Percentiles rank a stretch among this genome's conserved stretches.
Conservation (phyloP, 352 stramenopile species). For the Pythium pyrilobum region DNA sequence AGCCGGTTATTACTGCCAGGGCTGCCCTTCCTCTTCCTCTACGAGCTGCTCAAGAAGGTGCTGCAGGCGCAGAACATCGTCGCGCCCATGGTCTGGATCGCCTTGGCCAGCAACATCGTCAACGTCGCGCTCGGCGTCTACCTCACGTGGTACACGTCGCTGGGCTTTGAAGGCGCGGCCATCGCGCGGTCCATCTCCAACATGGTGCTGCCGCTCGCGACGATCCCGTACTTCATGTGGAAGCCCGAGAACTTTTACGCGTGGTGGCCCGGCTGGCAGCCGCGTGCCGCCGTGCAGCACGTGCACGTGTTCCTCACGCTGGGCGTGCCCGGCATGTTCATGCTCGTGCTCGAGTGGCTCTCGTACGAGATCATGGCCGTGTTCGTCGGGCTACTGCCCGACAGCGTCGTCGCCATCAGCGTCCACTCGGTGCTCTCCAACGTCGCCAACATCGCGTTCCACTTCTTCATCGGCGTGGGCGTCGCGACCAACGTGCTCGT, state of each 20-base stretch:
- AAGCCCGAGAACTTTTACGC: constrained; percentile 32
- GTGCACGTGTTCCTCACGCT: constrained; percentile 62
- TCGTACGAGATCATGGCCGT: constrained; percentile 78
- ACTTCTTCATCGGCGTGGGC: constrained; percentile 76
- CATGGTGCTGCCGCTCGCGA: constrained; percentile 40
- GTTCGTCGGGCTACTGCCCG: constrained; percentile 52
- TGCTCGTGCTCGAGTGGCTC: constrained; percentile 77
- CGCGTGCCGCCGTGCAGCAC: constrained; percentile 36
- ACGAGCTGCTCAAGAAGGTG: constrained; percentile 84
- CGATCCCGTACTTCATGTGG: constrained; percentile 67
- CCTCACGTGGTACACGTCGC: constrained; percentile 72
- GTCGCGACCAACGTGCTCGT: constrained; percentile 79
- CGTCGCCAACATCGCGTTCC: constrained; percentile 62
- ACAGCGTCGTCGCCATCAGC: constrained; percentile 61
- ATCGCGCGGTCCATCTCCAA: constrained; percentile 64
- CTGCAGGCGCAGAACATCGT: constrained; percentile 85
- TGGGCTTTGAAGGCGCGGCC: constrained; percentile 73
- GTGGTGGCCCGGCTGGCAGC: constrained; percentile 73
- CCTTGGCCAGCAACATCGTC: constrained; percentile 67
- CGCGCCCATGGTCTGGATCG: constrained; percentile 79
- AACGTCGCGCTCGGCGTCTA: constrained; percentile 72
- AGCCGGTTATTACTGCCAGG: constrained; percentile 53
- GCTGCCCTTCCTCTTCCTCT: constrained; percentile 79
- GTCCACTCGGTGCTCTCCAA: constrained; percentile 70
- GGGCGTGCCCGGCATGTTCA: constrained; percentile 63